These are phyloP conservation scores for Chrysopogon serrulatus DNA, from an alignment of 176 grass and related monocot species.

Conservation along the genomic window DNA sequence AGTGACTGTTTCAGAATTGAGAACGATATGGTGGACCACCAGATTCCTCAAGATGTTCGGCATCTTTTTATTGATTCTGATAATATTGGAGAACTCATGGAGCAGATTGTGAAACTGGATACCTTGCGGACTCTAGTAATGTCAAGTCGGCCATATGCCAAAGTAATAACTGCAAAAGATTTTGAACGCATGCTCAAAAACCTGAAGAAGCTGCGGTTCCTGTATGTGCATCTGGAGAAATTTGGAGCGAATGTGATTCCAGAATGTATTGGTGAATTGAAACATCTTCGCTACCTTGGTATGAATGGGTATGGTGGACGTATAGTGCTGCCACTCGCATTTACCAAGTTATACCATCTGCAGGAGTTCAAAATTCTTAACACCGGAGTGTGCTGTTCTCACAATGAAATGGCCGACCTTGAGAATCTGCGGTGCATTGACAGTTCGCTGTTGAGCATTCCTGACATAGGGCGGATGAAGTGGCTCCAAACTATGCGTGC, in stretches of 20 bases:
- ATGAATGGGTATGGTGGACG: too few relatives aligned
- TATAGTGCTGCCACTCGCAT: too few relatives aligned
- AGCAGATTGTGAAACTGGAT: background rate
- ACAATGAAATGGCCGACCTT: background rate
- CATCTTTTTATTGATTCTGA: background rate
- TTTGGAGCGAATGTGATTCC: background rate
- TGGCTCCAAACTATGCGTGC: conserved; percentile 4
- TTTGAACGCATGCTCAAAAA: background rate
- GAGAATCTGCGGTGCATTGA: background rate
- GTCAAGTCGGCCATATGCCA: too few relatives aligned
- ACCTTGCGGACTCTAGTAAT: conserved; percentile 12
- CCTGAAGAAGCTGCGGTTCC: background rate
- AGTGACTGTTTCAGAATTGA: too few relatives aligned
- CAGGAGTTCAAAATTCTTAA: too few relatives aligned
- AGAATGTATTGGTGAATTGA: too few relatives aligned
- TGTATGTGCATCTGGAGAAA: background rate
- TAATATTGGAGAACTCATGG: background rate
- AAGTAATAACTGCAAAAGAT: background rate
- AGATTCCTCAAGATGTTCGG: background rate
- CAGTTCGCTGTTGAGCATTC: background rate
- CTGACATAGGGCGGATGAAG: background rate
- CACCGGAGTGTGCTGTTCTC: too few relatives aligned
- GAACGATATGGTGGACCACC: too few relatives aligned
- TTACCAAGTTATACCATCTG: too few relatives aligned
- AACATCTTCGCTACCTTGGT: too few relatives aligned